Evolutionary conservation across 345 rosid genomes (phyloP).

Genomic region (Reutealis trisperma): DNA sequence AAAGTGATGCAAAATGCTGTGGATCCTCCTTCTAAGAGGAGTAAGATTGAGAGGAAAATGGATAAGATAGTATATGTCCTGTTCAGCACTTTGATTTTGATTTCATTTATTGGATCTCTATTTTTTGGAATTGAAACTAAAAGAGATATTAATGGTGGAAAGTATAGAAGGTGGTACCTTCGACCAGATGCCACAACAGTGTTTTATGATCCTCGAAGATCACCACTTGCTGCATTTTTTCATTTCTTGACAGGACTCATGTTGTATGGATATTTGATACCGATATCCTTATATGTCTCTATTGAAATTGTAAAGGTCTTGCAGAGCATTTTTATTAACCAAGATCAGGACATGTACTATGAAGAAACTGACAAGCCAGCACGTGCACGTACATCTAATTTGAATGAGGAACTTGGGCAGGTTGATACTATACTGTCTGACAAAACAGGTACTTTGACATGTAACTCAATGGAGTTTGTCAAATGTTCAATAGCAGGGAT

Average conservation of each 20-base stretch:
- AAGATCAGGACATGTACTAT: constrained; percentile 70
- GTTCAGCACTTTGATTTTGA: constrained; percentile 63
- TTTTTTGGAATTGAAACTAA: constrained; percentile 62
- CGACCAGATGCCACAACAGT: constrained; percentile 58
- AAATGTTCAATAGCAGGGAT: constrained; percentile 79
- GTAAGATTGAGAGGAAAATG: constrained; percentile 84
- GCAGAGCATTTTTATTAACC: constrained; percentile 88
- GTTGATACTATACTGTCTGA: constrained; percentile 79
- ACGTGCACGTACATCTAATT: constrained; percentile 83
- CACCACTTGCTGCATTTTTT: constrained; percentile 62
- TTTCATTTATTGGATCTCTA: constrained; percentile 68
- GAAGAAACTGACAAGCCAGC: constrained; percentile 67
- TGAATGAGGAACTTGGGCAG: constrained; percentile 96
- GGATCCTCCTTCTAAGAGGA: constrained; percentile 89
- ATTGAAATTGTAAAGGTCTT: constrained; percentile 89
- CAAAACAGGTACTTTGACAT: constrained; percentile 93
- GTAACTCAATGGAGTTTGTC: constrained; percentile 95
- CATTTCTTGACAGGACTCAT: constrained; percentile 90
- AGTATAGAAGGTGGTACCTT: constrained; percentile 75
- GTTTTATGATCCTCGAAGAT: constrained; percentile 59
- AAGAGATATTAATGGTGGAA: constrained; percentile 49
- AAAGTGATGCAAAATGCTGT: constrained; percentile 95
- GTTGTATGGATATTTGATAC: constrained; percentile 91
- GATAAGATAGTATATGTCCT: constrained; percentile 84
- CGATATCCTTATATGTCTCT: constrained; percentile 83